Conservation (phyloP, 177 flowering plant species). For the Vitis hybrid region DNA sequence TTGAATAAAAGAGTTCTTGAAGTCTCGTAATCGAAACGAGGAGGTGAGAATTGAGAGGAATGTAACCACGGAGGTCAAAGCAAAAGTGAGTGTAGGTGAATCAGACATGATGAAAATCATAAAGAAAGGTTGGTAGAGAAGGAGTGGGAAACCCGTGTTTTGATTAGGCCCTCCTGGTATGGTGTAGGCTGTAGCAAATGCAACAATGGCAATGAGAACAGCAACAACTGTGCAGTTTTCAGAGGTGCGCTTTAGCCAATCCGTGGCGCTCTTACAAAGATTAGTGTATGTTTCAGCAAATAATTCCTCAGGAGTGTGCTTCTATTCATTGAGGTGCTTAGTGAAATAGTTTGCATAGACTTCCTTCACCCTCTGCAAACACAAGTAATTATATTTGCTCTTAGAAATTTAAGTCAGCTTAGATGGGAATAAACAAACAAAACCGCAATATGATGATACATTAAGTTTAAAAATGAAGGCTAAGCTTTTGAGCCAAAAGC, state of each 20-base stretch:
- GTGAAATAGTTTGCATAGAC: background rate
- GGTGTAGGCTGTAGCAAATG: conserved; percentile 1
- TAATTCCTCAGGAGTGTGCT: background rate
- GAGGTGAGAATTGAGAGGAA: conserved; percentile 12
- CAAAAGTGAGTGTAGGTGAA: conserved; percentile 16
- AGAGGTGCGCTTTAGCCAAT: conserved; percentile 2
- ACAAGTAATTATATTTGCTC: background rate
- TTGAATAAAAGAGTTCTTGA: too few species aligned
- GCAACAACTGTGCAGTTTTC: conserved; percentile 7
- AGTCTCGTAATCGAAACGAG: too few species aligned
- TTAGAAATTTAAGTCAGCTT: too few species aligned
- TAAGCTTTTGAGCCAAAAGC: too few species aligned
- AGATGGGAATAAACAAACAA: too few species aligned
- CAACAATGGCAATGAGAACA: conserved; percentile 4
- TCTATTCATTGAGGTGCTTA: background rate
- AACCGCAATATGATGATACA: too few species aligned
- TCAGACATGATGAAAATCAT: conserved; percentile 27
- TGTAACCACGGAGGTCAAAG: conserved; percentile 22
- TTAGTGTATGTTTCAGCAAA: background rate
- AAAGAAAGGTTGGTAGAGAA: conserved; percentile 15
- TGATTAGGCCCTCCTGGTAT: conserved; percentile 4
- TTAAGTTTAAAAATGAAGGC: too few species aligned
- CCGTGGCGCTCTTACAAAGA: background rate
- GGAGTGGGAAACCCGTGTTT: conserved; percentile 22
- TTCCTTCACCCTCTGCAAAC: conserved; percentile 2